phyloP scores from a whole-genome alignment of 1,139 yeast species.

The Kurtzmaniella quercitrusa region DNA sequence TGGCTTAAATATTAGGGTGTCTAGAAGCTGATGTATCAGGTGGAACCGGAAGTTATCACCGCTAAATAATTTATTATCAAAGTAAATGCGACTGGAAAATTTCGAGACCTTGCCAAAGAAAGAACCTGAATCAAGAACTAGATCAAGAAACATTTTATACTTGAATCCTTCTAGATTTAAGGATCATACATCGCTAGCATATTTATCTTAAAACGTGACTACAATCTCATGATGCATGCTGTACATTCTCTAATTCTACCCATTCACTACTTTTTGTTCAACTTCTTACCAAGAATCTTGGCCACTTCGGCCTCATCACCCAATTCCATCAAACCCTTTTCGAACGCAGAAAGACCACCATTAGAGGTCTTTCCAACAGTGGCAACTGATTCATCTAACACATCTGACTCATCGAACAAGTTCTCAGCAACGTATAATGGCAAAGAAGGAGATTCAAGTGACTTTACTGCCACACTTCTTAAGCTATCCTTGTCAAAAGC shows the following conservation, averaged over 20 bases:
- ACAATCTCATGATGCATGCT: neutral
- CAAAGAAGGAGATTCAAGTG: conserved; percentile 71
- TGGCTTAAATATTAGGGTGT: neutral
- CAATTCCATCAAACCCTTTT: conserved; percentile 75
- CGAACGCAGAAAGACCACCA: conserved; percentile 56
- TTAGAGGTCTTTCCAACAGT: conserved; percentile 17
- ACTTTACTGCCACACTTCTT: conserved; percentile 66
- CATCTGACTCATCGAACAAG: conserved; percentile 39
- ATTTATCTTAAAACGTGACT: neutral
- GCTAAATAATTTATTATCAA: no score
- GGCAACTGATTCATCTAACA: conserved; percentile 19
- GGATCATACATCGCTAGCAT: no score
- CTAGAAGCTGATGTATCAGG: no score
- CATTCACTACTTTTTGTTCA: conserved; percentile 7
- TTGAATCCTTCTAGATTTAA: no score
- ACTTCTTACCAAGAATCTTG: conserved; percentile 41
- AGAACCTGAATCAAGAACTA: no score
- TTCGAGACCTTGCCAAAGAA: no score
- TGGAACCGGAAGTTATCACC: no score
- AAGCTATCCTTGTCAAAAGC: conserved; percentile 41
- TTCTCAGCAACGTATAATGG: conserved; percentile 73
- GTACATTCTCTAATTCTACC: neutral
- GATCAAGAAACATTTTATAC: no score
- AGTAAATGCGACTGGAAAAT: no score
- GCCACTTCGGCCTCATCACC: conserved; percentile 66